Base-by-base conservation (phyloP, 352 stramenopile species). In the Peronospora belbahrii region DNA sequence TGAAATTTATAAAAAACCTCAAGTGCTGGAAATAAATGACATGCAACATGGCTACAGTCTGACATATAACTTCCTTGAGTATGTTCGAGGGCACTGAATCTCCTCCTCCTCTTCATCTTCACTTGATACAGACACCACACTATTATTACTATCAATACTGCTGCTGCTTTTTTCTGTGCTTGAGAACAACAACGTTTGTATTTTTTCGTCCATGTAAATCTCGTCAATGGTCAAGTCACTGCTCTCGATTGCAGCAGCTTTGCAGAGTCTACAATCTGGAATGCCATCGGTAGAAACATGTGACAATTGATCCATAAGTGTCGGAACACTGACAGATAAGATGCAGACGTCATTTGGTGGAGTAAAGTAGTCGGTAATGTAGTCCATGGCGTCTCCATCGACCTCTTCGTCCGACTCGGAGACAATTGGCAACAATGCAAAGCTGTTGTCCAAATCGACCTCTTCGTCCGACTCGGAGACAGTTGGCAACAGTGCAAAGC, bases 341-440 rank as follows among this genome's bases (percentile, higher is more conserved):
- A 67, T 49, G 20, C 48, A 67, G 31, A 67, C 46, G 48, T 67
- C 59, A 14, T 64, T 32, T 9, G 35, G 37, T 4, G 59, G 48
- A 3, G 48, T 53, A 34, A 56, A 67, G 36, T 44, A 54, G 17
- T 56, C 53, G 14, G 23, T 25, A 10, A 53, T 67, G 33, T 67
- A 67, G n/a, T 46, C 53, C 28, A 44, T 15, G 23, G 42, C 41
- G 42, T 59, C 43, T 1, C 60, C 42, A 6, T 58, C 36, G 6
- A 13, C 18, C 19, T 57, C 51, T 4, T 51, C 41, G 43, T 63
- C 48, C 27, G 48, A 49, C 39, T 64, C 59, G 18, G 43, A 53
- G 15, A 67, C 44, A 23, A 63, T 24, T 1, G 59, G 59, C 2
- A 67, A 18, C 23, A 44, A 9, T 7, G 35, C 22, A 20, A 67